These are phyloP conservation scores for Penicillium soppii DNA, from an alignment of 495 filamentous ascomycete species.

Conservation along the genomic window DNA sequence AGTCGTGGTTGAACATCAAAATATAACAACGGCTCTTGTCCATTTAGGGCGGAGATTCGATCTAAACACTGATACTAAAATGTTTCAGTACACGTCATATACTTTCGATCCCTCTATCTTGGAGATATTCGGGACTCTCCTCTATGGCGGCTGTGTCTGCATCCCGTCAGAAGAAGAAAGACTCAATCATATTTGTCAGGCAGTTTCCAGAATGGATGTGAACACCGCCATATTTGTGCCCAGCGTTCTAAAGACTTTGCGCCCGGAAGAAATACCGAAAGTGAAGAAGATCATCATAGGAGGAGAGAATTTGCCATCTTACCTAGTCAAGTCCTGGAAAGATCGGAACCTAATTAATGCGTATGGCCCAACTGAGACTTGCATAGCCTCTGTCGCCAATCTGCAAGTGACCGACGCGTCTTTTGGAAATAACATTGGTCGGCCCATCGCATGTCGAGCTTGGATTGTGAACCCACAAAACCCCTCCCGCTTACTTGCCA, in stretches of 20 bases:
- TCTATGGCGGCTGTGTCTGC: constrained; percentile 3
- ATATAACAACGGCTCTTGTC: not conserved
- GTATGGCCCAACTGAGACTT: constrained; percentile 17
- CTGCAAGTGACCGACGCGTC: not conserved
- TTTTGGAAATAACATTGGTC: not conserved
- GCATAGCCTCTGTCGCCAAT: constrained; percentile 18
- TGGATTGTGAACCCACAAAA: constrained; percentile 54
- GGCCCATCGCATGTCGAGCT: not conserved
- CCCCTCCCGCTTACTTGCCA: constrained; percentile 44
- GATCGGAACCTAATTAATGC: constrained; percentile 3
- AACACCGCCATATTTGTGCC: not conserved
- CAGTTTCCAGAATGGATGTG: not conserved
- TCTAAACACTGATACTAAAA: not conserved
- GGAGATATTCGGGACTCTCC: constrained; percentile 1
- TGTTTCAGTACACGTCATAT: constrained; percentile 15
- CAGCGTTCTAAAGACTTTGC: not conserved
- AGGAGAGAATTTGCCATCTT: constrained; percentile 41
- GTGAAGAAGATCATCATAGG: constrained; percentile 16
- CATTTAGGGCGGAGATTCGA: not conserved
- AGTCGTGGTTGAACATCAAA: not conserved
- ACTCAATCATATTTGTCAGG: not conserved
- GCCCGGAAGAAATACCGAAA: not conserved
- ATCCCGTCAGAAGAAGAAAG: constrained; percentile 1
- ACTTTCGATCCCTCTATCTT: constrained; percentile 6
- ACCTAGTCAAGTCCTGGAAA: not conserved